Evolutionary conservation across 148 eudicot genomes (phyloP).

Genomic region (Diospyros kaki): DNA sequence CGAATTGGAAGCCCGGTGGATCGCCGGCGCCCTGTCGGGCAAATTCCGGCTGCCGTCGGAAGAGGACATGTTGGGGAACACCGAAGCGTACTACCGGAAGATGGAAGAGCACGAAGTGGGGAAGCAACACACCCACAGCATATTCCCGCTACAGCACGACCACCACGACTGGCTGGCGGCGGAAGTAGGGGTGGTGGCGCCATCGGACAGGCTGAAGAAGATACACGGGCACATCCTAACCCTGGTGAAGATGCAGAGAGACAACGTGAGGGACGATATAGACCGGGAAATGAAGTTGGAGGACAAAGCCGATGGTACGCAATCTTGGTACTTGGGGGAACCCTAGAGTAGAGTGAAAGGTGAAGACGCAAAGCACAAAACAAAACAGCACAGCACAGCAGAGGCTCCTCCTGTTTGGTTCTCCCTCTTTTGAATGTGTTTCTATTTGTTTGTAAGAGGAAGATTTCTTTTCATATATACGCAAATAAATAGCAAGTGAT

Average conservation of each 20-base stretch:
- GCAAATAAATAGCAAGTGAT: too few relatives aligned
- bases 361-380: too few relatives aligned
- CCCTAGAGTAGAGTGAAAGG: too few relatives aligned
- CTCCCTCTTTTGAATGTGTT: neutral
- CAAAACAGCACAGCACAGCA: too few relatives aligned
- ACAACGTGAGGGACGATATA: too few relatives aligned
- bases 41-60: conserved; percentile 34
- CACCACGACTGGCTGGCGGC: conserved; percentile 79
- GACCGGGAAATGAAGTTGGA: too few relatives aligned
- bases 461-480: too few relatives aligned
- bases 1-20: conserved; percentile 50
- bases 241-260: too few relatives aligned
- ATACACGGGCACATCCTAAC: conserved; percentile 28
- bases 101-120: conserved; percentile 30
- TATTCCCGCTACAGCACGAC: conserved; percentile 51
- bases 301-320: too few relatives aligned
- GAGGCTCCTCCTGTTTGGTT: neutral
- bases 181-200: conserved; percentile 32
- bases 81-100: conserved; percentile 24
- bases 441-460: too few relatives aligned
- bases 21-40: conserved; percentile 38
- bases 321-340: too few relatives aligned
- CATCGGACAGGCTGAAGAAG: conserved; percentile 81
- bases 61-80: conserved; percentile 44
- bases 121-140: conserved; percentile 47